phyloP scores from a whole-genome alignment of 1,284 basidiomycete genomes.

The Ceratobasidium papillatum region DNA sequence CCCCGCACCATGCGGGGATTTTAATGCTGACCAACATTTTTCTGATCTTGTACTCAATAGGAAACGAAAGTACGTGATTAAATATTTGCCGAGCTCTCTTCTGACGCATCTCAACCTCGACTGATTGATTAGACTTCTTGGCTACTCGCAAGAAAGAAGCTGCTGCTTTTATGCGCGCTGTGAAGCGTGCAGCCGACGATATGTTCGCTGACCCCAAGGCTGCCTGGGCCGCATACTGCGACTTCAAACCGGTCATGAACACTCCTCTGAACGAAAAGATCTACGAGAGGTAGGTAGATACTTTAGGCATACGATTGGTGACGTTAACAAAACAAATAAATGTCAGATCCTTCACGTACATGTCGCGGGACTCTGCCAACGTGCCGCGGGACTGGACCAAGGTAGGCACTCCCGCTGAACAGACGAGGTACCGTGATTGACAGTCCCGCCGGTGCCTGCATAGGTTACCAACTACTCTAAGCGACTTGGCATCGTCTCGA shows the following conservation, averaged over 20 bases:
- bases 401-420: slow-evolving; percentile 29
- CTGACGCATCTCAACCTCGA: not conserved
- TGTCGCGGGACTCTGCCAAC: slow-evolving; percentile 50
- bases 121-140: slow-evolving; percentile 47
- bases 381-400: slow-evolving; percentile 46
- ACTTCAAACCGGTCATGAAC: slow-evolving; percentile 51
- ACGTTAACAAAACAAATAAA: not conserved
- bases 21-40: slow-evolving; percentile 5
- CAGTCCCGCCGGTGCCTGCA: not conserved
- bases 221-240: slow-evolving; percentile 52
- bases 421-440: not conserved
- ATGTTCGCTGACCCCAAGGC: slow-evolving; percentile 50
- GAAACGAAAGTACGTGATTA: slow-evolving; percentile 29
- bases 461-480: slow-evolving; percentile 53
- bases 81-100: not conserved
- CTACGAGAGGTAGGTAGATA: slow-evolving; percentile 48
- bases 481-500: slow-evolving; percentile 52
- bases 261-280: slow-evolving; percentile 49
- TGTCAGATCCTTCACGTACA: slow-evolving; percentile 50
- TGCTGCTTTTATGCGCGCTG: slow-evolving; percentile 53
- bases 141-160: slow-evolving; percentile 51
- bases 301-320: not conserved
- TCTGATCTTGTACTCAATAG: slow-evolving; percentile 9
- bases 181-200: slow-evolving; percentile 53
- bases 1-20: slow-evolving; percentile 10